These are phyloP conservation scores for Hemisphaericaspora nanyangensis DNA, from an alignment of 805 yeast species.

Conservation along the genomic window DNA sequence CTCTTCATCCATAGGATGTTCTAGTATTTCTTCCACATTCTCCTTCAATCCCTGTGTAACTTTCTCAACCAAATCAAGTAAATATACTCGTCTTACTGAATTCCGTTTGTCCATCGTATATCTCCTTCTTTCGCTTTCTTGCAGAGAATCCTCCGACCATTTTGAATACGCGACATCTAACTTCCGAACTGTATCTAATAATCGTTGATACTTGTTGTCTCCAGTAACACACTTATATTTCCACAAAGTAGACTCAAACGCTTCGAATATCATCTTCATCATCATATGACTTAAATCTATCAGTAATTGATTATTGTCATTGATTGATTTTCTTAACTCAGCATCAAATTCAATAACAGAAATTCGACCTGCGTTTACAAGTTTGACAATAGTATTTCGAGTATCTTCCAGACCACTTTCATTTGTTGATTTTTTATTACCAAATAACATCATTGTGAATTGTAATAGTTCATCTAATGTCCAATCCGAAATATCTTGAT, in stretches of 20 bases:
- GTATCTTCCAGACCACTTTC: neutral
- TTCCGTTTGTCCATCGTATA: neutral
- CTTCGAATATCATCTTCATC: neutral
- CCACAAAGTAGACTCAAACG: neutral
- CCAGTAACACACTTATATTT: too few relatives aligned
- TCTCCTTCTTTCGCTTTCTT: too few relatives aligned
- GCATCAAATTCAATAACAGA: neutral
- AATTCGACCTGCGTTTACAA: neutral
- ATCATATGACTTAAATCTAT: neutral
- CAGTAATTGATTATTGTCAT: neutral
- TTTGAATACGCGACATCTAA: too few relatives aligned
- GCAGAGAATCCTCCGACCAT: too few relatives aligned
- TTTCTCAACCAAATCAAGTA: neutral
- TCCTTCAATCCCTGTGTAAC: neutral
- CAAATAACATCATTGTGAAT: neutral
- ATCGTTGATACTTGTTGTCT: too few relatives aligned
- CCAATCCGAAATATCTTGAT: constrained; percentile 1
- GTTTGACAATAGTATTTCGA: neutral
- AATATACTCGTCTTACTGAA: neutral
- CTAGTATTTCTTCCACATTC: neutral
- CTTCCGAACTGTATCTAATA: too few relatives aligned
- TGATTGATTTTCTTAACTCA: neutral
- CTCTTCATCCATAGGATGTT: neutral
- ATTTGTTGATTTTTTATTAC: neutral
- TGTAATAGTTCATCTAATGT: constrained; percentile 2